Base-by-base conservation (phyloP, 192 early-diverging fungal genomes). In the Umbelopsis isabellina region DNA sequence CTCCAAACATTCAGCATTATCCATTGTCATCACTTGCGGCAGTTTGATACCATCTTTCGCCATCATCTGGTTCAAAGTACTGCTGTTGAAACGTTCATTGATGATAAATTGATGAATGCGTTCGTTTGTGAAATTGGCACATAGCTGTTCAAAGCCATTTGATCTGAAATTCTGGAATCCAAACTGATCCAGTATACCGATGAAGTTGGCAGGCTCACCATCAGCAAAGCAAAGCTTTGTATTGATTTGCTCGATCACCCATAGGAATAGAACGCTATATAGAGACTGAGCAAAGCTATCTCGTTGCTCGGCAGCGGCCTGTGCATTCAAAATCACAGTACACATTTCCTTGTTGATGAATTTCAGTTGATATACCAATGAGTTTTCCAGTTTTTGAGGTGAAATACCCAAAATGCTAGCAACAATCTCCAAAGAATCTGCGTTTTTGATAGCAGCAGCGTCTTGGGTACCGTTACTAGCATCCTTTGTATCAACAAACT, bases 211-310 rank as follows among this genome's bases (percentile, higher is more conserved):
- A 8, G 85, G 87, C 50, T 83, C 77, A 15, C 33, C 37, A 48
- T 93, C 87, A 23, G 84, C 80, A 53, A 89, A 84, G 74, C 91
- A 92, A 21, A 97, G 78, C 22, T 90, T 88, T 25, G 84, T 84
- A 83, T 99, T 99, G 72, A 97, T 88, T 68, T 91, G 90, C 76
- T 97, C 96, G 9, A 96, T 85, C n/a, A 99, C 75, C 90, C 95
- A 98, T 20, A 86, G 84, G 77, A 96, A 95, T 10, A 97, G 71
- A 7, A 97, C 87, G 30, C 88, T 90, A 76, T 97, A 99, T n/a
- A 99, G 86, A 9, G 91, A 82, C 55, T 85, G 84, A 3, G 94
- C 90, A 3, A 99, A 82, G 3, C 85, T 79, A 70, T 99, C 95
- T 27, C 95, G 89, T 76, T 97, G 95, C 50, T 84, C 80, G 13